Percentiles rank a stretch among this genome's conserved stretches.
These are phyloP conservation scores for Dysphania ambrosioides DNA, from an alignment of 148 eudicot genomes.

Conservation along the genomic window DNA sequence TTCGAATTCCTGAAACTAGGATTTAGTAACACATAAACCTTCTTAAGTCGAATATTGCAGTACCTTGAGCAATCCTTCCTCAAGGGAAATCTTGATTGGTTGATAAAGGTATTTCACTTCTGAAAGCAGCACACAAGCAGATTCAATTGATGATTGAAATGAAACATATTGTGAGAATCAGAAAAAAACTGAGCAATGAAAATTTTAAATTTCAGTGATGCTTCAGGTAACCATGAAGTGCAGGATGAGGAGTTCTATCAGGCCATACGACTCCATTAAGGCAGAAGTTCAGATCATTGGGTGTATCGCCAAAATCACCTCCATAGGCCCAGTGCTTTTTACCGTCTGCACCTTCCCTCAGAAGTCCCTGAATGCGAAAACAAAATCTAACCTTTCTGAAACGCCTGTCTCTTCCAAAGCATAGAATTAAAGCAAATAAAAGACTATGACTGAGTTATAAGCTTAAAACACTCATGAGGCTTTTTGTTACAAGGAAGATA, in stretches of 20 bases:
- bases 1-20: slow-evolving; percentile 9
- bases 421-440: neutral
- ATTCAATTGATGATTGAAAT: neutral
- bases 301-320: slow-evolving; percentile 93
- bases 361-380: slow-evolving; percentile 51
- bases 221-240: slow-evolving; percentile 60
- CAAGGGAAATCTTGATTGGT: slow-evolving; percentile 75
- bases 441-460: neutral
- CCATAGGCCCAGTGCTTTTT: slow-evolving; percentile 92
- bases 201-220: slow-evolving; percentile 5
- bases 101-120: slow-evolving; percentile 91
- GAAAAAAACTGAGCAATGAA: neutral
- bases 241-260: slow-evolving; percentile 93
- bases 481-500: neutral
- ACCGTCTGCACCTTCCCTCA: slow-evolving; percentile 72
- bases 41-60: slow-evolving; percentile 5
- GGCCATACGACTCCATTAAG: slow-evolving; percentile 89
- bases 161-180: slow-evolving; percentile 1
- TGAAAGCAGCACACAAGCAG: slow-evolving; percentile 32
- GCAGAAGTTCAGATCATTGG: slow-evolving; percentile 93
- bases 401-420: neutral
- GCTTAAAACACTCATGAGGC: neutral
- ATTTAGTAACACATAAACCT: neutral
- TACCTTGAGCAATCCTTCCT: slow-evolving; percentile 74
- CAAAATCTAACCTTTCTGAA: slow-evolving; percentile 1